Evolutionary conservation across 176 grass and related monocot species (phyloP).

Genomic region (Bromus sterilis): DNA sequence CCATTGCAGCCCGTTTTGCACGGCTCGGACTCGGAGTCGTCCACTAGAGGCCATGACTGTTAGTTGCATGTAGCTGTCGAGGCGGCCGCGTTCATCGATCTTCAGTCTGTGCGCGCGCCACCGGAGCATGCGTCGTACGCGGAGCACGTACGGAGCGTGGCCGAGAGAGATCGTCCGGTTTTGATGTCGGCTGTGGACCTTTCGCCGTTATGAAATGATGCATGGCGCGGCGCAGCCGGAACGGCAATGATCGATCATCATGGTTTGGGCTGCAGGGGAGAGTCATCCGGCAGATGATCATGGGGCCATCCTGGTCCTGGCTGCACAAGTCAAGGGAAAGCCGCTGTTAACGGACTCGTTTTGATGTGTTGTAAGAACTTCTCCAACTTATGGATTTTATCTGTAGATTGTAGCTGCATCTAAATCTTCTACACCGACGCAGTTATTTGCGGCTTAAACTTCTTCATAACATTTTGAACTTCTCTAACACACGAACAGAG

Average conservation of each 20-base stretch:
- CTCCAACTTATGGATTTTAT: too few relatives aligned
- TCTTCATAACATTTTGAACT: too few relatives aligned
- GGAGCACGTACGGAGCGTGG: not conserved
- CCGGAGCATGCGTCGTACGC: too few relatives aligned
- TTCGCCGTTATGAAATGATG: slow-evolving; percentile 22
- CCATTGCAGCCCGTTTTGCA: too few relatives aligned
- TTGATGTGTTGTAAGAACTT: too few relatives aligned
- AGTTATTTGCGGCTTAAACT: too few relatives aligned
- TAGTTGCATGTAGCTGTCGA: slow-evolving; percentile 1
- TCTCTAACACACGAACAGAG: too few relatives aligned
- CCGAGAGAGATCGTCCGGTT: not conserved
- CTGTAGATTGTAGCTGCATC: too few relatives aligned
- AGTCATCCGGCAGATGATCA: not conserved
- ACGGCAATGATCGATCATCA: slow-evolving; percentile 17
- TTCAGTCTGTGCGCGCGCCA: not conserved
- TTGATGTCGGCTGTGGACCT: not conserved
- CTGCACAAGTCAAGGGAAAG: not conserved
- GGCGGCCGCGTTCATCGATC: not conserved
- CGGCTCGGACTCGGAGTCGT: too few relatives aligned
- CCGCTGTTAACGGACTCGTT: too few relatives aligned
- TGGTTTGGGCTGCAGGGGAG: not conserved
- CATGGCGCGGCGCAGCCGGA: slow-evolving; percentile 6
- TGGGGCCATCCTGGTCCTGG: not conserved
- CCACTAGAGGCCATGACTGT: too few relatives aligned
- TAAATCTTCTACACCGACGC: too few relatives aligned